Evolutionary conservation across 306 rosid species (phyloP).

Genomic region (Acacia confusa): DNA sequence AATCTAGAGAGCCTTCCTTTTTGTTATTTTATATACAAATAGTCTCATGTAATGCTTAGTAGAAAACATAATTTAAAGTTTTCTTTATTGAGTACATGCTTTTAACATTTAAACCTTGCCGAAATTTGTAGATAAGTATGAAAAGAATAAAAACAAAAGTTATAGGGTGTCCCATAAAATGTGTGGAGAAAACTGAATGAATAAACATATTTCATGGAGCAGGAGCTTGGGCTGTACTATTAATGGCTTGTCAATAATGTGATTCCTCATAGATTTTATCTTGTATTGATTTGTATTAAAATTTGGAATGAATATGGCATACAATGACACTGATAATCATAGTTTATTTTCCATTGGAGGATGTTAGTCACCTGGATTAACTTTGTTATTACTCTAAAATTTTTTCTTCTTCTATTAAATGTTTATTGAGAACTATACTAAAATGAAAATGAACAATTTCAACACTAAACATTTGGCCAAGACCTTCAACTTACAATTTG

Average conservation of each 20-base stretch:
- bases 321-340: neutral
- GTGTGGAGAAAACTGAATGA: neutral
- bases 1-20: neutral
- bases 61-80: neutral
- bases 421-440: neutral
- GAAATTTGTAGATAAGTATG: neutral
- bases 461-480: neutral
- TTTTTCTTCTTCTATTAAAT: neutral
- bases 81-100: neutral
- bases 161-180: neutral
- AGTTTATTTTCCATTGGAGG: neutral
- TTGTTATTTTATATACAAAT: neutral
- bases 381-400: neutral
- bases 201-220: neutral
- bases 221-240: neutral
- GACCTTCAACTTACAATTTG: neutral
- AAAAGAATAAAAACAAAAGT: neutral
- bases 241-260: neutral
- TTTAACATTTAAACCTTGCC: neutral
- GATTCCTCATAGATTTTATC: neutral
- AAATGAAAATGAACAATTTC: neutral
- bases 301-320: neutral
- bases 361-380: neutral
- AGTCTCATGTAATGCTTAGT: neutral
- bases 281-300: neutral